phyloP scores from a whole-genome alignment of 2,329 filamentous ascomycete species.

The Biscogniauxia sp. region DNA sequence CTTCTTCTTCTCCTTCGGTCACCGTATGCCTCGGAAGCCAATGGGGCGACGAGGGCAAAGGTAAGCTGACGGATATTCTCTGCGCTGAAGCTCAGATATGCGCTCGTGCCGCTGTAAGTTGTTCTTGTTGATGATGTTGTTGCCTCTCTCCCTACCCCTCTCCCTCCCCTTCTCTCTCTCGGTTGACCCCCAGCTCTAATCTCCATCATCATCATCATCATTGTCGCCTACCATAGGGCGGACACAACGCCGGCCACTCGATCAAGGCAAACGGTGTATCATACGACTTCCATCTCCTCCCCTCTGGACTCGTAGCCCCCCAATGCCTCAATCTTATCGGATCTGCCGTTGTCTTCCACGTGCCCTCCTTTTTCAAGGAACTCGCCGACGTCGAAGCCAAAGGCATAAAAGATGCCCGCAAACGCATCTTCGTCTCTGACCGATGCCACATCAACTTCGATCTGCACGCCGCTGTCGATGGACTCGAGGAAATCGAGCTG shows the following conservation, averaged over 20 bases:
- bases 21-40: background rate
- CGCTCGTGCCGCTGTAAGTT: background rate
- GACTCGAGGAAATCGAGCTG: constrained; percentile 59
- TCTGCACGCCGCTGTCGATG: constrained; percentile 63
- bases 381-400: constrained; percentile 58
- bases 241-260: constrained; percentile 17
- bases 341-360: constrained; percentile 51
- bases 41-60: background rate
- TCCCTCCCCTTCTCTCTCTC: too few species aligned
- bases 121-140: too few species aligned
- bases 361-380: constrained; percentile 64
- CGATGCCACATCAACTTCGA: constrained; percentile 62
- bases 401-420: constrained; percentile 52
- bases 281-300: constrained; percentile 50
- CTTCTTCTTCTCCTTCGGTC: background rate
- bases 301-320: constrained; percentile 71
- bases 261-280: constrained; percentile 11
- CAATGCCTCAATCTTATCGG: constrained; percentile 72
- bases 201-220: background rate
- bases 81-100: background rate
- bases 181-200: background rate
- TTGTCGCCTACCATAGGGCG: background rate
- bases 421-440: constrained; percentile 61
- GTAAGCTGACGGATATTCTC: background rate
- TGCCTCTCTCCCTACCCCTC: too few species aligned